phyloP scores from a whole-genome alignment of 169 alveolate genomes.

The Perkinsus marinus region DNA sequence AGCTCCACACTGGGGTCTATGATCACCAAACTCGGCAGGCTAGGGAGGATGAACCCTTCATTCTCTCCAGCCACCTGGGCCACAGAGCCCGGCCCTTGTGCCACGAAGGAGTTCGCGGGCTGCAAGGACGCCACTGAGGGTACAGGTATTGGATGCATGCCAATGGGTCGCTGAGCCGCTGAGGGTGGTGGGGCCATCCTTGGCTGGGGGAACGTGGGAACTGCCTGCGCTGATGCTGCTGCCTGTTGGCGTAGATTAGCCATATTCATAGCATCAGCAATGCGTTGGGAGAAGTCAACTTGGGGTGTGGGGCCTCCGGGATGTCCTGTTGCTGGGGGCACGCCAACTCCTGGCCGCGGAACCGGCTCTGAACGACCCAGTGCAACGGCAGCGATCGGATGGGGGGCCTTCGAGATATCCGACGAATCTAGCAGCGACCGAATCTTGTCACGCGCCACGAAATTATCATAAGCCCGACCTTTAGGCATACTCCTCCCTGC shows the following conservation, averaged over 20 bases:
- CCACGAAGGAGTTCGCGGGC: background rate
- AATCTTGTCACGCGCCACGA: background rate
- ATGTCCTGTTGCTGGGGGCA: background rate
- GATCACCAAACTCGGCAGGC: constrained; percentile 33
- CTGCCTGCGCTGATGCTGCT: constrained; percentile 16
- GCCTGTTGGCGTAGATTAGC: constrained; percentile 6
- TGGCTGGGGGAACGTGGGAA: background rate
- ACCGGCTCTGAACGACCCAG: background rate
- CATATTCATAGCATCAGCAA: background rate
- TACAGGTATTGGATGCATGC: background rate
- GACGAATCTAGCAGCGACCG: background rate
- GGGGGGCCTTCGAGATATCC: background rate
- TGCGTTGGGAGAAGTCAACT: constrained; percentile 1
- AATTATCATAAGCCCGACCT: background rate
- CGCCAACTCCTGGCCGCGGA: background rate
- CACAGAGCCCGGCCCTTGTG: background rate
- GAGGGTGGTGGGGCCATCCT: background rate
- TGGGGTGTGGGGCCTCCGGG: background rate
- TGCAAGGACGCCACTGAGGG: background rate
- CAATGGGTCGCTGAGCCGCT: constrained; percentile 1
- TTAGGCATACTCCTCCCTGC: background rate
- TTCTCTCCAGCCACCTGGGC: constrained; percentile 1
- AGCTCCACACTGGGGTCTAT: constrained; percentile 73
- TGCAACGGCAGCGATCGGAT: background rate
- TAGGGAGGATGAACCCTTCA: constrained; percentile 28